phyloP scores from a whole-genome alignment of 2,329 filamentous ascomycete species.

The Fusarium succisae region DNA sequence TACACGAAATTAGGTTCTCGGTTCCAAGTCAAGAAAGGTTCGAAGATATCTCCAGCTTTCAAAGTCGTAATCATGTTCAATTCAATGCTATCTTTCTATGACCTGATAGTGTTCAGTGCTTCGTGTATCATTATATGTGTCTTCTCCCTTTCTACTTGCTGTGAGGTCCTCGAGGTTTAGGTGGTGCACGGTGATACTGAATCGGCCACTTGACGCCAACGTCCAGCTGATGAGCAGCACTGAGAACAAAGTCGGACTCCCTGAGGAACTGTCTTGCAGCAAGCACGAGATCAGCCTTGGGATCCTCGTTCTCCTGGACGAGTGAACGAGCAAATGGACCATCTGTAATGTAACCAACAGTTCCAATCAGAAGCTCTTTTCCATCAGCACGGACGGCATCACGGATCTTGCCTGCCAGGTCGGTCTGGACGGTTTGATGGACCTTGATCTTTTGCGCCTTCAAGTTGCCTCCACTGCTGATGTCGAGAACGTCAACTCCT shows the following conservation, averaged over 20 bases:
- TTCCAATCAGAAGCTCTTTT: slow-evolving; percentile 69
- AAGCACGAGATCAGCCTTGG: slow-evolving; percentile 75
- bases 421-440: slow-evolving; percentile 76
- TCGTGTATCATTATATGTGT: background rate
- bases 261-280: slow-evolving; percentile 81
- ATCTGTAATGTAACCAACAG: slow-evolving; percentile 78
- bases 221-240: slow-evolving; percentile 75
- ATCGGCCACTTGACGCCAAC: slow-evolving; percentile 77
- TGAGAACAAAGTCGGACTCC: slow-evolving; percentile 81
- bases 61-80: background rate
- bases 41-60: background rate
- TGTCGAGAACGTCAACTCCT: slow-evolving; percentile 85
- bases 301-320: slow-evolving; percentile 58
- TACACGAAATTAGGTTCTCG: background rate
- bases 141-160: background rate
- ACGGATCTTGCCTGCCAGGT: slow-evolving; percentile 77
- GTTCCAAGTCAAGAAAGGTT: background rate
- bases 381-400: slow-evolving; percentile 64
- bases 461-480: slow-evolving; percentile 80
- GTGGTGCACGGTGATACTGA: slow-evolving; percentile 60
- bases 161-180: slow-evolving; percentile 11
- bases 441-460: slow-evolving; percentile 66
- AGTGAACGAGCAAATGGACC: slow-evolving; percentile 72
- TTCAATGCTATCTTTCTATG: background rate
- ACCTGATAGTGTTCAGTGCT: background rate